Conservation (phyloP, 148 eudicot genomes). For the Tetragonia tetragonoides region DNA sequence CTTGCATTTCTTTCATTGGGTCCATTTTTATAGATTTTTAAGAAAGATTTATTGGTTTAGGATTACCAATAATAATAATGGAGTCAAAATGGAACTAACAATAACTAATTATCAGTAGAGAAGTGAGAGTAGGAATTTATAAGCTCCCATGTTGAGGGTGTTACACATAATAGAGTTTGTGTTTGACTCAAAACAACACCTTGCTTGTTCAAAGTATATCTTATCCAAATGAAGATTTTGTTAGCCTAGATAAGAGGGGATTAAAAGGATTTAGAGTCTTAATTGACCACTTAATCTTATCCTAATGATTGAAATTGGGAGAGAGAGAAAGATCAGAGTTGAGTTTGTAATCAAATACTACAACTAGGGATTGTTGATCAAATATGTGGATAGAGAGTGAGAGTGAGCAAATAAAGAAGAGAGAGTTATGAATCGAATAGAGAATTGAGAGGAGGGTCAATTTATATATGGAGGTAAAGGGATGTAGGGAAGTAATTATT, state of each 20-base stretch:
- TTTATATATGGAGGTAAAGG: conserved; percentile 28
- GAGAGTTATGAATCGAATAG: conserved; percentile 12
- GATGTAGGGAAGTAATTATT: conserved; percentile 12
- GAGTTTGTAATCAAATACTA: too few species aligned
- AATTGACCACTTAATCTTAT: neutral
- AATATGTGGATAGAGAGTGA: neutral
- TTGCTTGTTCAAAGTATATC: neutral
- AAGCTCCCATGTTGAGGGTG: too few species aligned
- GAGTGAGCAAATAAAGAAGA: conserved; percentile 4
- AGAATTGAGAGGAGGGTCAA: conserved; percentile 8
- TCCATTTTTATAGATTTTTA: conserved; percentile 11
- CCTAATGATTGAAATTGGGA: neutral
- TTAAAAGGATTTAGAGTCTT: neutral
- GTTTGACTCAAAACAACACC: conserved; percentile 2
- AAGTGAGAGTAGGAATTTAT: too few species aligned
- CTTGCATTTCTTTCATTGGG: conserved; percentile 34
- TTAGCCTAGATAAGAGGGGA: neutral
- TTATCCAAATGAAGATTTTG: conserved; percentile 20
- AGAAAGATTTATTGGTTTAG: too few species aligned
- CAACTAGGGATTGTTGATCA: too few species aligned
- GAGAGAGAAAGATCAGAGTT: conserved; percentile 5
- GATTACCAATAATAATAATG: too few species aligned
- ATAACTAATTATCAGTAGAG: too few species aligned
- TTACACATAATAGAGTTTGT: conserved; percentile 2
- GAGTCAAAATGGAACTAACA: too few species aligned